phyloP scores from a whole-genome alignment of 257 asterid species.

The Oldenlandia corymbosa region DNA sequence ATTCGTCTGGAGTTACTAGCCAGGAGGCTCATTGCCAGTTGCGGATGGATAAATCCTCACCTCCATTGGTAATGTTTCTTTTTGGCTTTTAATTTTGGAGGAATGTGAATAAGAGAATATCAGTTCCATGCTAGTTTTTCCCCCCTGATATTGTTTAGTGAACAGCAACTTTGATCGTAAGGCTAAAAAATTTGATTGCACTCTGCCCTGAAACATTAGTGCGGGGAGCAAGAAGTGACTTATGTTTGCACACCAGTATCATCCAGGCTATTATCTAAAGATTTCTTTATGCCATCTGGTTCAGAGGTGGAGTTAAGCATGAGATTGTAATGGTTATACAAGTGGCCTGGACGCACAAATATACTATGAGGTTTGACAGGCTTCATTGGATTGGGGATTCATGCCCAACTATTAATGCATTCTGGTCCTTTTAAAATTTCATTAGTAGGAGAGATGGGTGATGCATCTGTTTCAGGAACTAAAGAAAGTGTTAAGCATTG shows the following conservation, averaged over 20 bases:
- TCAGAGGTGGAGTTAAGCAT: slow-evolving; percentile 16
- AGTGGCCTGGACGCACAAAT: slow-evolving; percentile 5
- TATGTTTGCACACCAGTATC: slow-evolving; percentile 18
- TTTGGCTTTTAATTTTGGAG: not conserved
- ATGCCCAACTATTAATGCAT: not conserved
- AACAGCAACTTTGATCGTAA: slow-evolving; percentile 4
- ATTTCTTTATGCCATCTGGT: slow-evolving; percentile 9
- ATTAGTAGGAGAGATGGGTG: not conserved
- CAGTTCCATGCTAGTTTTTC: not conserved
- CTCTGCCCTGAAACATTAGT: slow-evolving; percentile 13
- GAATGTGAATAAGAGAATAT: not conserved
- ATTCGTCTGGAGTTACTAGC: slow-evolving; percentile 30
- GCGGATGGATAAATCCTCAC: slow-evolving; percentile 17
- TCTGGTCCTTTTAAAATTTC: not conserved
- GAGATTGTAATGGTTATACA: slow-evolving; percentile 14
- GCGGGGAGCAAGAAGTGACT: slow-evolving; percentile 13
- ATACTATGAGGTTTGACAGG: slow-evolving; percentile 17
- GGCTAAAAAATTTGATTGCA: slow-evolving; percentile 3
- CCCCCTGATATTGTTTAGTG: slow-evolving; percentile 9
- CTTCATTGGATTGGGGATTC: slow-evolving; percentile 10
- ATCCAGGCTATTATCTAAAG: slow-evolving; percentile 8
- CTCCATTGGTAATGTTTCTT: slow-evolving; percentile 20
- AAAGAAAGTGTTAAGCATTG: not conserved
- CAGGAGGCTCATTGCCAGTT: slow-evolving; percentile 23
- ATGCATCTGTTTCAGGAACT: not conserved